Percentiles rank a stretch among this genome's conserved stretches.
These are phyloP conservation scores for Ophidiomyces ophidiicola DNA, from an alignment of 2,329 filamentous ascomycete genomes.

Conservation along the genomic window DNA sequence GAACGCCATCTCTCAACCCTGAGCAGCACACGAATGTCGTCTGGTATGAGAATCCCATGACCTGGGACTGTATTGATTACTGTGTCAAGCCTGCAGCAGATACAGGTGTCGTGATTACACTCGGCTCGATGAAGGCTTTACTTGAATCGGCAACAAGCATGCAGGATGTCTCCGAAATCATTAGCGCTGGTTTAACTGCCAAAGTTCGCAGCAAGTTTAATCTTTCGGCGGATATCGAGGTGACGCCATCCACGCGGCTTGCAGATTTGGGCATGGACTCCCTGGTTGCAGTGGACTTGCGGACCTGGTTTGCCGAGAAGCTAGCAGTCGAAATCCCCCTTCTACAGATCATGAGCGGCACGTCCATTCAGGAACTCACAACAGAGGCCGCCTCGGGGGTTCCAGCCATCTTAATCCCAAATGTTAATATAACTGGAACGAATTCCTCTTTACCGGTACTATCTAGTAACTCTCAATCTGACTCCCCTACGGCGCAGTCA, in stretches of 20 bases:
- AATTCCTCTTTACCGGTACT: too few species aligned
- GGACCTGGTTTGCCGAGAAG: constrained; percentile 14
- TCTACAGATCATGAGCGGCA: constrained; percentile 9
- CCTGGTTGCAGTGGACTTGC: constrained; percentile 14
- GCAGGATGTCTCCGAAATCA: background rate
- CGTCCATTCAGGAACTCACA: background rate
- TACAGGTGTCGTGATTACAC: background rate
- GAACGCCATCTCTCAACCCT: constrained; percentile 16
- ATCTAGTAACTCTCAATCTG: too few species aligned
- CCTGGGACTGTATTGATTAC: too few species aligned
- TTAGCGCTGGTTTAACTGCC: background rate
- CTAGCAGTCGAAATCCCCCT: constrained; percentile 13
- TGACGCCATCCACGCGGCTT: background rate
- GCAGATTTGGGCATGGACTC: constrained; percentile 13
- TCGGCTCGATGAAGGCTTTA: background rate
- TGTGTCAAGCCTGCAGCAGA: background rate
- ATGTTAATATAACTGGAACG: background rate
- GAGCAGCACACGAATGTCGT: constrained; percentile 12
- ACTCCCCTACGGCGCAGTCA: too few species aligned
- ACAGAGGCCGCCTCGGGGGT: background rate
- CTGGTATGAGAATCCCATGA: constrained; percentile 36
- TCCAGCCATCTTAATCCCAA: background rate
- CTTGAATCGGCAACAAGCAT: background rate
- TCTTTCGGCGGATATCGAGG: constrained; percentile 25
- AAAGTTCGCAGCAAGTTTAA: constrained; percentile 28